phyloP scores from a whole-genome alignment of 164 flowering plant genomes.

The Nymphaea colorata region DNA sequence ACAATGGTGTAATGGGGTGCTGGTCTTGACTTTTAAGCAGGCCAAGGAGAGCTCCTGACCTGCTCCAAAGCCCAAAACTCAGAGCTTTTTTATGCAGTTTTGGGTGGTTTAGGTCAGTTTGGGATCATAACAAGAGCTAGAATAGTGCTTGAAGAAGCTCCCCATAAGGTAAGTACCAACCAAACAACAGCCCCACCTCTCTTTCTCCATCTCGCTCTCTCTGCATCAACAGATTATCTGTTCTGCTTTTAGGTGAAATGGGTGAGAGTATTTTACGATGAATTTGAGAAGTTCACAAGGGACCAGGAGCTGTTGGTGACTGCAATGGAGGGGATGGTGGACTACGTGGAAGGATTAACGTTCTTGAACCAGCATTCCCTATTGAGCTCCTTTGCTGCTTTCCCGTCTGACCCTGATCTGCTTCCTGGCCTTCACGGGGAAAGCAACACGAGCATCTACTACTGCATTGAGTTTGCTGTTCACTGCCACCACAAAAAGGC shows the following conservation, averaged over 20 bases:
- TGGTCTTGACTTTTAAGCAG: conserved; percentile 4
- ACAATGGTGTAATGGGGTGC: not conserved
- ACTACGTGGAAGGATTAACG: conserved; percentile 27
- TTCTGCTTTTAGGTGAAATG: conserved; percentile 20
- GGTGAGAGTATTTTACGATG: conserved; percentile 27
- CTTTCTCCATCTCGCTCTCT: too few species aligned
- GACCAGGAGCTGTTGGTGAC: conserved; percentile 20
- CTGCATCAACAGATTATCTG: not conserved
- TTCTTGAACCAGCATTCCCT: conserved; percentile 17
- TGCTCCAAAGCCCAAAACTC: conserved; percentile 23
- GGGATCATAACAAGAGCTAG: conserved; percentile 41
- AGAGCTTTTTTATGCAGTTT: conserved; percentile 31
- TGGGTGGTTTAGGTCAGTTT: conserved; percentile 48
- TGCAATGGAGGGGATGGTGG: conserved; percentile 18
- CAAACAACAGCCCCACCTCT: not conserved
- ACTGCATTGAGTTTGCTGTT: conserved; percentile 27
- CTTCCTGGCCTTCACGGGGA: conserved; percentile 7
- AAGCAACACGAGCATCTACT: conserved; percentile 12
- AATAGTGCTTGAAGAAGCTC: conserved; percentile 27
- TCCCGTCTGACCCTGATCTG: conserved; percentile 13
- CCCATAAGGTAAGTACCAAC: conserved; percentile 15
- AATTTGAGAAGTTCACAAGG: conserved; percentile 17
- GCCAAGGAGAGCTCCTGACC: conserved; percentile 26
- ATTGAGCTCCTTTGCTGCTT: conserved; percentile 14
- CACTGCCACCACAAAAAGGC: conserved; percentile 13